Conservation (phyloP, 2,329 filamentous ascomycete species). For the Epichloe uncinata region DNA sequence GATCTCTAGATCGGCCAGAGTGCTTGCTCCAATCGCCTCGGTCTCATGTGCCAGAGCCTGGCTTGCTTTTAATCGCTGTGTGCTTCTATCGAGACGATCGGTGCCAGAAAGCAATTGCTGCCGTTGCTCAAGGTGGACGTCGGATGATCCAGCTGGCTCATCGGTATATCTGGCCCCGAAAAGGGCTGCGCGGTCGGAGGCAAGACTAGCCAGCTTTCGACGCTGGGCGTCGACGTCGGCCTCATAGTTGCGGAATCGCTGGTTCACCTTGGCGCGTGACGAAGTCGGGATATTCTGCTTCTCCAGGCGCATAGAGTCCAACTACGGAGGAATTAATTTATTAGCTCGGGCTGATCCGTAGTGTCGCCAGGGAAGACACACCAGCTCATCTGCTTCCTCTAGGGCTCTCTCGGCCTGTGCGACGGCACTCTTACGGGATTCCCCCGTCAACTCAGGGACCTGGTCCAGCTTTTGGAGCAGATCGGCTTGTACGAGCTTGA, state of each 20-base stretch:
- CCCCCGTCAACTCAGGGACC: constrained; percentile 81
- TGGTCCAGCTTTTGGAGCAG: constrained; percentile 88
- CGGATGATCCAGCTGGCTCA: constrained; percentile 50
- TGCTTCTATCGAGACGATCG: constrained; percentile 77
- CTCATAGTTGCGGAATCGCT: constrained; percentile 87
- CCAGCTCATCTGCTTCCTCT: constrained; percentile 86
- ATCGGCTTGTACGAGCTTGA: constrained; percentile 90
- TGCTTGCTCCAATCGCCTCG: constrained; percentile 76
- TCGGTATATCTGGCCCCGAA: constrained; percentile 86
- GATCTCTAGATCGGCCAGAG: constrained; percentile 66
- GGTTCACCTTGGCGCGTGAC: constrained; percentile 71
- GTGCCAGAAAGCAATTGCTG: constrained; percentile 88
- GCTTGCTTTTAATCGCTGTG: constrained; percentile 66
- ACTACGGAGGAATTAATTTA: neutral
- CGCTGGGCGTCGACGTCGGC: constrained; percentile 68
- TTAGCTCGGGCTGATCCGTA: neutral
- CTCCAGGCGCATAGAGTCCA: constrained; percentile 65
- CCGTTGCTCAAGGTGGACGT: constrained; percentile 81
- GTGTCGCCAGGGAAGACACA: constrained; percentile 24
- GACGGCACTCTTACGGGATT: constrained; percentile 83
- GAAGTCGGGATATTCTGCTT: constrained; percentile 94
- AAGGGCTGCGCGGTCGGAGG: constrained; percentile 70
- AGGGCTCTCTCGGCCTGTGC: constrained; percentile 72
- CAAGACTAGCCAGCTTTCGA: constrained; percentile 63
- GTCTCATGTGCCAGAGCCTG: constrained; percentile 88